Base-by-base conservation (phyloP, 495 filamentous ascomycete genomes). In the Paragyromitra xinjiangensis region DNA sequence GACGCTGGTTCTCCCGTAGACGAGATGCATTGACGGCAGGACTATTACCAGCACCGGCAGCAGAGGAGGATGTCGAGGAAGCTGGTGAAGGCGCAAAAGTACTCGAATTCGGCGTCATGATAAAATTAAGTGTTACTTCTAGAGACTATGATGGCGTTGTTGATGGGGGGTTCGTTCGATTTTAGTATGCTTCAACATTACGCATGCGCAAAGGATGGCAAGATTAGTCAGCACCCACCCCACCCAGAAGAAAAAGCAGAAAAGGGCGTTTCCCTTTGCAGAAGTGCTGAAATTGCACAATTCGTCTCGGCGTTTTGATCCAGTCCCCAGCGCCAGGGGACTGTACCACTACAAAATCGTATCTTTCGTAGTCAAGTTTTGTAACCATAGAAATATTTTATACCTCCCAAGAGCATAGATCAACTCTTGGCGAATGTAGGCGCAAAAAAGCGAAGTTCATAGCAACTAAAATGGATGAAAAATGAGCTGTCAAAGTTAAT, bases 1-100 rank as follows among this genome's bases (percentile, higher is more conserved):
- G 91, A 55, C 93, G 88, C 80, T 95, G 93, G 82, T 95, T 95
- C 61, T 94, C 91, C n/a, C 93, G 87, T 59, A 90, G 87, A 51
- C 90, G 89, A 24, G 84, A 77, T 48, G 81, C 80, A 67, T 82
- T 82, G 51, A 48, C 62, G 69, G 63, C 42, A 16, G 73, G 51
- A 45, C 59, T 51, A 56, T 45, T 34, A 26, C 67, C 67, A 51
- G 37, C 26, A 64, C 73, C 48, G 37, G 73, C 40, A 64, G 42
- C 29, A 22, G 74, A 53, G 29, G 74, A 62, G 42, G 74, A 77
- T 11, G 74, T 77, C 26, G 69, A 77, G 29, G 74, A 66, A 64
- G 74, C 63, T 73, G 74, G 74, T 29, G 74, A 77, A 55, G 69
- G 69, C 12, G 51, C 74, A 77, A 65, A 66, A 69, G 64, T 40